Evolutionary conservation across 805 yeast species (phyloP).

Genomic region (Zygoascus bituminiphila): DNA sequence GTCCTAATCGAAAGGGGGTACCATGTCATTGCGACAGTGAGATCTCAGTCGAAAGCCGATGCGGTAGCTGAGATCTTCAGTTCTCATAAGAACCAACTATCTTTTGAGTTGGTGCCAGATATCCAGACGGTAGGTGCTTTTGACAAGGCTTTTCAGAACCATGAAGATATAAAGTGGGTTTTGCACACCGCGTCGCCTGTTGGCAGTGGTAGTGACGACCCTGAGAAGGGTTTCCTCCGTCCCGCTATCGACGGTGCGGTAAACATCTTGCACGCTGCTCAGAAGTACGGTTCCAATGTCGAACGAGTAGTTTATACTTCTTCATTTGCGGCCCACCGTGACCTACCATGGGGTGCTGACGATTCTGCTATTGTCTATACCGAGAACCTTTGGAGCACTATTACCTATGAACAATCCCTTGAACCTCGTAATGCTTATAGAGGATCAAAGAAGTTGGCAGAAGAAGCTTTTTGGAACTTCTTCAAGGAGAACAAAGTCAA

Average conservation of each 20-base stretch:
- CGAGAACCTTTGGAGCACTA: slow-evolving; percentile 28
- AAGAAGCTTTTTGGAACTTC: slow-evolving; percentile 50
- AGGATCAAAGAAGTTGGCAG: slow-evolving; percentile 49
- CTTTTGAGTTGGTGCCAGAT: slow-evolving; percentile 26
- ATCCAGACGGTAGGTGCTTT: slow-evolving; percentile 36
- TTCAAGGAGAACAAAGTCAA: slow-evolving; percentile 25
- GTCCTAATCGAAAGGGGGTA: slow-evolving; percentile 33
- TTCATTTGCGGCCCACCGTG: slow-evolving; percentile 27
- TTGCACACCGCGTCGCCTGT: slow-evolving; percentile 38
- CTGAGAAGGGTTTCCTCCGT: slow-evolving; percentile 34
- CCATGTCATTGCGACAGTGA: slow-evolving; percentile 41
- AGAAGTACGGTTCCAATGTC: slow-evolving; percentile 34
- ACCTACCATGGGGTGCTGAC: slow-evolving; percentile 20
- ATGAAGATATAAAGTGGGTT: slow-evolving; percentile 31
- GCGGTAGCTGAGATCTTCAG: slow-evolving; percentile 13
- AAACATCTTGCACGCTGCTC: slow-evolving; percentile 35
- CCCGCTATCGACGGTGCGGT: slow-evolving; percentile 45
- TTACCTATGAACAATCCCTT: slow-evolving; percentile 24
- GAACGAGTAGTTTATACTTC: slow-evolving; percentile 41
- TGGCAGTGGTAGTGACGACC: slow-evolving; percentile 26
- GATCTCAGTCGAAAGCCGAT: slow-evolving; percentile 32
- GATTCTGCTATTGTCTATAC: slow-evolving; percentile 34
- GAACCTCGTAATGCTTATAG: slow-evolving; percentile 13
- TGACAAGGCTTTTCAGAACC: slow-evolving; percentile 36
- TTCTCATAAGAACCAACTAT: slow-evolving; percentile 17